These are phyloP conservation scores for Leccinum sublutescens DNA, from an alignment of 768 basidiomycete species.

Conservation along the genomic window DNA sequence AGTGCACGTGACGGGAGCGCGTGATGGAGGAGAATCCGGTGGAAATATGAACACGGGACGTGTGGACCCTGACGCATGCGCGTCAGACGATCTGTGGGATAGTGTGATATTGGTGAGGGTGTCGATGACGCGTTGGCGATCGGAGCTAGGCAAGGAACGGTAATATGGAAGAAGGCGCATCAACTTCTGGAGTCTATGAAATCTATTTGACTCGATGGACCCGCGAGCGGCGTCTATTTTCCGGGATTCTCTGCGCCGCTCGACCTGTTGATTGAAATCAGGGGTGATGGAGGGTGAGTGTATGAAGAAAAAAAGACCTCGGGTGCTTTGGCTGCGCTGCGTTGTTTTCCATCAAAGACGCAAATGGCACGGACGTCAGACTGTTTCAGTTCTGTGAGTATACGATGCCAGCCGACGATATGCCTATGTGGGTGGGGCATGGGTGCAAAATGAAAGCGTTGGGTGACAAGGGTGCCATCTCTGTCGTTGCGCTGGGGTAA, in stretches of 20 bases:
- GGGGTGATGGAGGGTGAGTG: background rate
- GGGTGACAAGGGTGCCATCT: slow-evolving; percentile 84
- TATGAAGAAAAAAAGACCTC: slow-evolving; percentile 50
- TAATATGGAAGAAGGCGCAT: slow-evolving; percentile 40
- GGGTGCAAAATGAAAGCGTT: slow-evolving; percentile 73
- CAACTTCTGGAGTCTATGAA: slow-evolving; percentile 49
- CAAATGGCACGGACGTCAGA: slow-evolving; percentile 61
- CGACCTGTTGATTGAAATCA: slow-evolving; percentile 38
- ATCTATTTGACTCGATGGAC: slow-evolving; percentile 55
- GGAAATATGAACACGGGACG: slow-evolving; percentile 9
- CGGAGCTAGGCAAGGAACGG: slow-evolving; percentile 30
- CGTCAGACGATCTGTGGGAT: slow-evolving; percentile 3
- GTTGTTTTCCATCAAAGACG: slow-evolving; percentile 75
- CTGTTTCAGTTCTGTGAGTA: slow-evolving; percentile 60
- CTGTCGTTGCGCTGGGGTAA: slow-evolving; percentile 36
- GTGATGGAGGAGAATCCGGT: slow-evolving; percentile 5
- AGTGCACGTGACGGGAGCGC: slow-evolving; percentile 1
- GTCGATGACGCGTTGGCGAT: slow-evolving; percentile 31
- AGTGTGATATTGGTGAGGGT: slow-evolving; percentile 19
- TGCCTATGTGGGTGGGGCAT: slow-evolving; percentile 65
- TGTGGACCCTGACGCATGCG: slow-evolving; percentile 20
- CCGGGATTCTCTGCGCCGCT: slow-evolving; percentile 53
- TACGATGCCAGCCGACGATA: slow-evolving; percentile 74
- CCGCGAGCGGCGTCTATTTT: slow-evolving; percentile 50
- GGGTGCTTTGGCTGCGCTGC: slow-evolving; percentile 62